Evolutionary conservation across 23 red algal species (phyloP), one percentile per base, ranked within the genome.

Genomic region (Gracilariopsis chorda): DNA sequence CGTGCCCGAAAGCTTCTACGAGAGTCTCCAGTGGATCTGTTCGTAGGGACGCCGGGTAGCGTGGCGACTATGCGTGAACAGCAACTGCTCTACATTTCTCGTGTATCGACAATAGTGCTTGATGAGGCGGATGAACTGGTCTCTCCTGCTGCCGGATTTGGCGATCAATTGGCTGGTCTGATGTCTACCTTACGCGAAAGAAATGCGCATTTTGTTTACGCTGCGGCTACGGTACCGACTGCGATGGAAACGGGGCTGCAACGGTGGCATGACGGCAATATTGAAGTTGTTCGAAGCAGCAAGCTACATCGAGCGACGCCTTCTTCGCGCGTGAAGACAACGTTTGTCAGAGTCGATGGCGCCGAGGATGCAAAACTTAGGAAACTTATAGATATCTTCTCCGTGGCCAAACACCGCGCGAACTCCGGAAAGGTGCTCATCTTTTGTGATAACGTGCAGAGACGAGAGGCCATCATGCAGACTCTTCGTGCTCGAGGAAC

Each of bases 101-200:
- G 48, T 25, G 57, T 91, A 19, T 51, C 30, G 12, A 62, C 73
- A 33, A 53, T 91, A 20, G 87, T 91, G 24, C 25, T 91, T 13
- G 87, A 91, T 41, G 87, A 91, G 75, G 87, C 87, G 34, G 87
- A 91, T 68, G 87, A 55, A 37, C 29, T 91, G 87, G 21, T 91
- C 14, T 71, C 43, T 25, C 19, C 61, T 28, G 45, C 43, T 8
- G 27, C 56, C 30, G 76, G 76, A 46, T 91, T 81, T 78, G 87
- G 25, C 17, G 45, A 27, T 20, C 56, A 61, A 53, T 17, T 67
- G 10, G 35, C 51, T 11, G 33, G 44, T 7, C 30, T 67, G 14
- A 36, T 67, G 16, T 36, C 4, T 20, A 53, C 51, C n/a, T 37
- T 84, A 32, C 40, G 58, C 28, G 51, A 47, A 11, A 67, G 21